These are phyloP conservation scores for Calophaca sinica DNA, from an alignment of 306 rosid genomes.

Conservation along the genomic window DNA sequence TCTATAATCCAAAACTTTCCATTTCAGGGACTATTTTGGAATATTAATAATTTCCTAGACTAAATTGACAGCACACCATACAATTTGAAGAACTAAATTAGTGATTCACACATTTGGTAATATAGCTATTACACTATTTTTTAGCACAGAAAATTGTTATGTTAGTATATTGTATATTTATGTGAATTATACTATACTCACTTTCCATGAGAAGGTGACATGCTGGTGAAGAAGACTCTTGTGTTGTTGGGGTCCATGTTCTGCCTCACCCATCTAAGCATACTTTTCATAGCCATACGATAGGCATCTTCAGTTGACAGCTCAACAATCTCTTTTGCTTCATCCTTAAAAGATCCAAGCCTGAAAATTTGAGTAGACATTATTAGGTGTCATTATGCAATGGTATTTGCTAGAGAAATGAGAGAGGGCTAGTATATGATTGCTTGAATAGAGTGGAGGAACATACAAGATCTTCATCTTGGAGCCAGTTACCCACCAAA, in stretches of 20 bases:
- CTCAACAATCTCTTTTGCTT: constrained; percentile 73
- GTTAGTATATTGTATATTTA: background rate
- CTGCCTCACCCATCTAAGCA: constrained; percentile 82
- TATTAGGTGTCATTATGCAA: background rate
- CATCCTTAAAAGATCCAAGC: constrained; percentile 81
- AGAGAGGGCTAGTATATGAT: background rate
- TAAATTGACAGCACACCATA: too few species aligned
- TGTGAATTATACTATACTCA: constrained; percentile 40
- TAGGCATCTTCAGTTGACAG: constrained; percentile 79
- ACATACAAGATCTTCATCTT: constrained; percentile 83
- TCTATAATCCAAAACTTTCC: too few species aligned
- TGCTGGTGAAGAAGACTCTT: constrained; percentile 92
- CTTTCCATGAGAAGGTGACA: constrained; percentile 96
- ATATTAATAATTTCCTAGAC: too few species aligned
- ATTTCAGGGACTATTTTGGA: too few species aligned
- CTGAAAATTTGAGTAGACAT: constrained; percentile 48
- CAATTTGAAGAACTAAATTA: too few species aligned
- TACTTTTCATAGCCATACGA: constrained; percentile 89
- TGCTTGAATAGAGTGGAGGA: background rate
- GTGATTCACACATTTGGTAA: background rate
- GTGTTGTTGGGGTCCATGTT: constrained; percentile 82
- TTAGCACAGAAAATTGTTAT: background rate
- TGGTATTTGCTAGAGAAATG: background rate
- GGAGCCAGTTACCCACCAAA: constrained; percentile 95
- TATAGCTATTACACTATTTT: background rate